Conservation (phyloP, 2,329 filamentous ascomycete species). For the Aspergillus sp. region DNA sequence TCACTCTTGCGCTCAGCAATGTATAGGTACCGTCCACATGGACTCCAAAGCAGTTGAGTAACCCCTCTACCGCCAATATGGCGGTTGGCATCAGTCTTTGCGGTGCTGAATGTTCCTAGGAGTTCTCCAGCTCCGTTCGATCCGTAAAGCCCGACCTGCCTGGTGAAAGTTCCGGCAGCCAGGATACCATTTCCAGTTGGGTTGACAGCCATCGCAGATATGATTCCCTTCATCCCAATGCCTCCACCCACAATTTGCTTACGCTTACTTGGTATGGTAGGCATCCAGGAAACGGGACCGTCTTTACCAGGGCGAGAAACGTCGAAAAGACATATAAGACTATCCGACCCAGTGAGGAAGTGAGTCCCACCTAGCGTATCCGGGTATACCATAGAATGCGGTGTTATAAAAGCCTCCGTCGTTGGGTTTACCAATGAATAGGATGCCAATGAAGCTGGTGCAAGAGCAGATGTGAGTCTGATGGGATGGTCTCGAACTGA, state of each 20-base stretch:
- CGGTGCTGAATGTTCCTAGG: conserved; percentile 48
- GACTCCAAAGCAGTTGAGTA: conserved; percentile 54
- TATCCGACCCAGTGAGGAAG: conserved; percentile 56
- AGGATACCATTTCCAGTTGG: conserved; percentile 42
- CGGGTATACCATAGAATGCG: conserved; percentile 52
- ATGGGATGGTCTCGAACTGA: conserved; percentile 53
- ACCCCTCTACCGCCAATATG: conserved; percentile 49
- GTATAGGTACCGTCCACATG: conserved; percentile 55
- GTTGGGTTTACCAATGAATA: conserved; percentile 53
- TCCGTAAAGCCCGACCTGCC: conserved; percentile 54
- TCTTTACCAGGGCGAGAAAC: conserved; percentile 41
- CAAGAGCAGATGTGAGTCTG: conserved; percentile 51
- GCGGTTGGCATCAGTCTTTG: conserved; percentile 32
- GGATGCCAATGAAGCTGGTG: conserved; percentile 42
- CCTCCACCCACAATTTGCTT: conserved; percentile 43
- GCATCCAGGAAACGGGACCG: conserved; percentile 41
- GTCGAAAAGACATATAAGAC: conserved; percentile 54
- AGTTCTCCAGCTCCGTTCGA: conserved; percentile 44
- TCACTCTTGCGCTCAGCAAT: conserved; percentile 55
- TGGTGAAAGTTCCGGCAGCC: conserved; percentile 54
- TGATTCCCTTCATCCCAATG: conserved; percentile 51
- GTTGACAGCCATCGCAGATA: conserved; percentile 49
- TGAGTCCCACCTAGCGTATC: conserved; percentile 38
- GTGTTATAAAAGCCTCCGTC: conserved; percentile 54
- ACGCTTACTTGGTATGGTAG: conserved; percentile 47